A percentile compares a stretch with the other conserved stretches of the same genome.
Conservation (phyloP, 2,329 filamentous ascomycete species). For the Sphaerulina populicola region DNA sequence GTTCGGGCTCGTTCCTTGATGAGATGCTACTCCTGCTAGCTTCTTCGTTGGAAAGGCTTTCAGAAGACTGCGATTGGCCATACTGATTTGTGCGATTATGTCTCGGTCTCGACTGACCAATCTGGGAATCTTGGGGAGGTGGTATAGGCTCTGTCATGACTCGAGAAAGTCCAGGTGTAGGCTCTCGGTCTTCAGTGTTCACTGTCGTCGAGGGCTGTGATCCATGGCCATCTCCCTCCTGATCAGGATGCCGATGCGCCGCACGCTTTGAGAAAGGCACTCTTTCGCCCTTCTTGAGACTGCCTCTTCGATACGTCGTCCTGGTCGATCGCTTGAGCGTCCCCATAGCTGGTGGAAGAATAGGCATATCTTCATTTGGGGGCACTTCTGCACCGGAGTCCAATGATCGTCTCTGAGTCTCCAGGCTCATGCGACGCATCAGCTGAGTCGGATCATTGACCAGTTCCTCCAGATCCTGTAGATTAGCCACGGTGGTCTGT, state of each 20-base stretch:
- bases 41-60: conserved; percentile 19
- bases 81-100: conserved; percentile 41
- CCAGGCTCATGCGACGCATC: conserved; percentile 60
- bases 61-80: conserved; percentile 26
- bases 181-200: conserved; percentile 30
- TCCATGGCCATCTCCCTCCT: conserved; percentile 48
- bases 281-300: conserved; percentile 69
- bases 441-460: conserved; percentile 69
- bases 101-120: conserved; percentile 56
- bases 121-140: conserved; percentile 34
- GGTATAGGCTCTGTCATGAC: conserved; percentile 62
- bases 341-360: conserved; percentile 64
- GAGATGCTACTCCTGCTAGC: conserved; percentile 6
- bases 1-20: conserved; percentile 11
- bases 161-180: conserved; percentile 49
- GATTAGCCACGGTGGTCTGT: conserved; percentile 54
- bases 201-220: conserved; percentile 40
- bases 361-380: conserved; percentile 65
- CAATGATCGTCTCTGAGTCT: conserved; percentile 32
- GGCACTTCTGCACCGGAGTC: conserved; percentile 34
- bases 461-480: conserved; percentile 65
- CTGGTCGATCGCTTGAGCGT: conserved; percentile 80
- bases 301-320: conserved; percentile 85
- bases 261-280: conserved; percentile 66
- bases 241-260: conserved; percentile 54